Evolutionary conservation across 768 basidiomycete species (phyloP).

Genomic region (Lactarius evosmus): DNA sequence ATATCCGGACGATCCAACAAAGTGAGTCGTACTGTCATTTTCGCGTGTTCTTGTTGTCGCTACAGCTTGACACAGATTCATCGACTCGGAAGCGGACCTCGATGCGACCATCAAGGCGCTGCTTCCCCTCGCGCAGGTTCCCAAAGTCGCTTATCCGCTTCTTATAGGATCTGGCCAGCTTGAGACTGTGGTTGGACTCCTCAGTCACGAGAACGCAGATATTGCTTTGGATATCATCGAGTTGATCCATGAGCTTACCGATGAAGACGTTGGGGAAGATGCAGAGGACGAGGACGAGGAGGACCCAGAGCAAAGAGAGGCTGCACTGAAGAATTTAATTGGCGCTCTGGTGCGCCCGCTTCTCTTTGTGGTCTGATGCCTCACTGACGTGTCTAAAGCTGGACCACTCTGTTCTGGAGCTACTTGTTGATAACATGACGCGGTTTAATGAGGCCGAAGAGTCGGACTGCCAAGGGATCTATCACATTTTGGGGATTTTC

Average conservation of each 20-base stretch:
- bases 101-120: conserved; percentile 83
- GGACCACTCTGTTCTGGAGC: conserved; percentile 78
- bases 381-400: conserved; percentile 46
- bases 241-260: conserved; percentile 89
- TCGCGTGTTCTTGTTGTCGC: conserved; percentile 15
- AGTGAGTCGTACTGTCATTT: conserved; percentile 45
- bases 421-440: conserved; percentile 83
- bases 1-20: conserved; percentile 87
- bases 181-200: conserved; percentile 70
- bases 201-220: conserved; percentile 95
- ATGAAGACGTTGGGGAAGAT: conserved; percentile 90
- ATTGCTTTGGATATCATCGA: conserved; percentile 96
- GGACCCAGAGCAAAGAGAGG: conserved; percentile 56
- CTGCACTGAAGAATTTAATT: conserved; percentile 70
- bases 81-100: conserved; percentile 96
- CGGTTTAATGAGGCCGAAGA: conserved; percentile 92
- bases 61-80: conserved; percentile 63
- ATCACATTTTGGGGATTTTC: conserved; percentile 90
- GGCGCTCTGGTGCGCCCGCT: conserved; percentile 62
- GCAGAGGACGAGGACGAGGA: conserved; percentile 62
- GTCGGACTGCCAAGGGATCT: conserved; percentile 86
- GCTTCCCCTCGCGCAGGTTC: conserved; percentile 84
- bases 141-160: conserved; percentile 84
- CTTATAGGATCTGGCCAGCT: conserved; percentile 75
- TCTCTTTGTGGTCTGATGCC: not conserved